Conservation (phyloP, 805 yeast genomes). For the Candida pini region DNA sequence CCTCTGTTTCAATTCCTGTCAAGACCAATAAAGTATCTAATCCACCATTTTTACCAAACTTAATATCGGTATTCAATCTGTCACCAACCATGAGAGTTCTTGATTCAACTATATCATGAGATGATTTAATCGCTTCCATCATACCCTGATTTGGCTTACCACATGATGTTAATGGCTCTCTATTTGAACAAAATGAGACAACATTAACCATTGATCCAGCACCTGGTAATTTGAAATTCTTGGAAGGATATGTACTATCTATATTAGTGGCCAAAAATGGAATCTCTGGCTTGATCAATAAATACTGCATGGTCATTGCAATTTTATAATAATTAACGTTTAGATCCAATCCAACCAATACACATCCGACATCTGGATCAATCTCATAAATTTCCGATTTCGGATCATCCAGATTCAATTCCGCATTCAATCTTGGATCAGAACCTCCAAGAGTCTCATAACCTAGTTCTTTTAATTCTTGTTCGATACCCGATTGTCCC, state of each 20-base stretch:
- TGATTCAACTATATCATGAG: slow-evolving; percentile 47
- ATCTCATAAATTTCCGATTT: slow-evolving; percentile 50
- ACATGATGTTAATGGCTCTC: slow-evolving; percentile 74
- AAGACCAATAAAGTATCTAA: slow-evolving; percentile 82
- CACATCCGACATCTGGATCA: slow-evolving; percentile 79
- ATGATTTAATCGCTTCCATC: slow-evolving; percentile 83
- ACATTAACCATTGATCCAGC: slow-evolving; percentile 90
- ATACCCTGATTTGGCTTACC: slow-evolving; percentile 89
- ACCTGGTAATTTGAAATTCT: slow-evolving; percentile 84
- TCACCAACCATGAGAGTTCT: slow-evolving; percentile 93
- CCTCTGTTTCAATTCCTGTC: slow-evolving; percentile 85
- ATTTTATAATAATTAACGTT: slow-evolving; percentile 76
- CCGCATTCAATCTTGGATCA: slow-evolving; percentile 52
- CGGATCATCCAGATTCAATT: slow-evolving; percentile 52
- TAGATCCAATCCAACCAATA: slow-evolving; percentile 80
- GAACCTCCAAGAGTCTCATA: slow-evolving; percentile 78
- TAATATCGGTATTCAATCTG: slow-evolving; percentile 90
- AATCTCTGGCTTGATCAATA: slow-evolving; percentile 50
- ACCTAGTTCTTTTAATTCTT: slow-evolving; percentile 72
- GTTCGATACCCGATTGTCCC: slow-evolving; percentile 83
- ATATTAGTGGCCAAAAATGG: slow-evolving; percentile 89
- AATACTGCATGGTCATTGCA: slow-evolving; percentile 76
- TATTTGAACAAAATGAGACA: slow-evolving; percentile 67
- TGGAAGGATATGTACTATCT: slow-evolving; percentile 90
- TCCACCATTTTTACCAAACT: slow-evolving; percentile 84